phyloP scores from a whole-genome alignment of 2,329 filamentous ascomycete species.

The Sphaerulina musiva region DNA sequence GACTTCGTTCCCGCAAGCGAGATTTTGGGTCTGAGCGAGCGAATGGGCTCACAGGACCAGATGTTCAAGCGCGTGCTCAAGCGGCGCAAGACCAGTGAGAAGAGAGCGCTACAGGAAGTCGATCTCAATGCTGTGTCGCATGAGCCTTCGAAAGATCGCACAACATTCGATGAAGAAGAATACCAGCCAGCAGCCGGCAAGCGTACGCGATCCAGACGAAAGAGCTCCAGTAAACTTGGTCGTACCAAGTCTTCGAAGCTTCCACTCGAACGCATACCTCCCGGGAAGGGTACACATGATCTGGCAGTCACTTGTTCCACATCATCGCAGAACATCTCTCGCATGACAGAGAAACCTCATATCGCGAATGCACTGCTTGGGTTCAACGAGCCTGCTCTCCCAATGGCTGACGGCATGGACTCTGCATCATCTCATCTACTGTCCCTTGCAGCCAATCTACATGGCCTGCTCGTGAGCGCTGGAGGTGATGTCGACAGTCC shows the following conservation, averaged over 20 bases:
- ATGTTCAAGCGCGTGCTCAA: constrained; percentile 13
- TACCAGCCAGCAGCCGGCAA: constrained; percentile 13
- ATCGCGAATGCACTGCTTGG: constrained; percentile 17
- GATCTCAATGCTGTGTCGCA: constrained; percentile 20
- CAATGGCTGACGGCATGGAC: constrained; percentile 10
- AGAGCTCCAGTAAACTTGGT: constrained; percentile 19
- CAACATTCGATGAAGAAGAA: constrained; percentile 8
- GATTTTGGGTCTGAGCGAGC: constrained; percentile 17
- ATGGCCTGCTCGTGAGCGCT: constrained; percentile 12
- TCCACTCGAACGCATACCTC: constrained; percentile 36
- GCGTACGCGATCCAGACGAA: constrained; percentile 15
- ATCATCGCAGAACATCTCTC: constrained; percentile 2
- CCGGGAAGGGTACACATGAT: constrained; percentile 23
- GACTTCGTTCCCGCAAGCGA: constrained; percentile 31
- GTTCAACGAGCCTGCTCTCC: constrained; percentile 26
- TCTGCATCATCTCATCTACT: constrained; percentile 8
- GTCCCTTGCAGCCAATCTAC: constrained; percentile 13
- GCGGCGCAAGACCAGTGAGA: constrained; percentile 24
- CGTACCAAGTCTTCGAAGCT: constrained; percentile 35
- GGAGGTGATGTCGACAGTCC: constrained; percentile 6
- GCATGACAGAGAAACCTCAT: constrained; percentile 13
- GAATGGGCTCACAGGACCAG: constrained; percentile 9
- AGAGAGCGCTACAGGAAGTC: constrained; percentile 21
- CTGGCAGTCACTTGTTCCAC: constrained; percentile 4
- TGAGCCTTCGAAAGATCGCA: background rate